Evolutionary conservation across 345 rosid genomes (phyloP).

Genomic region (Melaleuca alternifolia): DNA sequence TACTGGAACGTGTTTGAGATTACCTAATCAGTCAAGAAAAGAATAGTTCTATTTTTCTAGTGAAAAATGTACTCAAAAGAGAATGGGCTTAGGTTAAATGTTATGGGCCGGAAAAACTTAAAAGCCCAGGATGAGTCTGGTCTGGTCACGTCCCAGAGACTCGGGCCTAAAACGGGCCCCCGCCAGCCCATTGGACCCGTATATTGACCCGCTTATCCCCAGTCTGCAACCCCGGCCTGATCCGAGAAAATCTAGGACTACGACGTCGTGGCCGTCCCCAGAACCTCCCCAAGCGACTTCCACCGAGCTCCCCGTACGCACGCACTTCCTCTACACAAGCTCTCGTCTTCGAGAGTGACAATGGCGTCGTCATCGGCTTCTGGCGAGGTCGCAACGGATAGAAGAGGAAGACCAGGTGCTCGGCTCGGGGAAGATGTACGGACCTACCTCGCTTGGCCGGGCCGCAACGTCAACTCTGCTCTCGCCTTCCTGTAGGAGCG

Average conservation of each 20-base stretch:
- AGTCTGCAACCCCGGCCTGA: background rate
- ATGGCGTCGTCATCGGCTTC: constrained; percentile 15
- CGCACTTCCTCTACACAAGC: background rate
- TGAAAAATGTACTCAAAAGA: background rate
- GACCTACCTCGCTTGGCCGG: constrained; percentile 54
- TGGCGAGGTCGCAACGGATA: constrained; percentile 31
- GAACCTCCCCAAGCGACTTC: background rate
- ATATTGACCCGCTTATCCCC: background rate
- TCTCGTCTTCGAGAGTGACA: background rate
- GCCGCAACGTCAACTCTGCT: constrained; percentile 68
- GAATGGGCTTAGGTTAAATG: background rate
- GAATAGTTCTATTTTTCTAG: background rate
- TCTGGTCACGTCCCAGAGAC: background rate
- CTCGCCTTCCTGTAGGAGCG: constrained; percentile 93
- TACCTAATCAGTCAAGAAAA: background rate
- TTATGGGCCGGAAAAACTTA: background rate
- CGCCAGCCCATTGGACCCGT: background rate
- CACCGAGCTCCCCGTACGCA: background rate
- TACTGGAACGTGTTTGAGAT: background rate
- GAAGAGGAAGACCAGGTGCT: constrained; percentile 89
- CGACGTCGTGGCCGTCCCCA: background rate
- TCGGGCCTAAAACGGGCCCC: background rate
- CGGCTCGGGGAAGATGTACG: constrained; percentile 83
- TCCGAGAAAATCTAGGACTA: background rate
- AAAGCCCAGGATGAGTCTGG: background rate